Evolutionary conservation across 169 alveolate species (phyloP).

Genomic region (Plasmodium billcollinsi): DNA sequence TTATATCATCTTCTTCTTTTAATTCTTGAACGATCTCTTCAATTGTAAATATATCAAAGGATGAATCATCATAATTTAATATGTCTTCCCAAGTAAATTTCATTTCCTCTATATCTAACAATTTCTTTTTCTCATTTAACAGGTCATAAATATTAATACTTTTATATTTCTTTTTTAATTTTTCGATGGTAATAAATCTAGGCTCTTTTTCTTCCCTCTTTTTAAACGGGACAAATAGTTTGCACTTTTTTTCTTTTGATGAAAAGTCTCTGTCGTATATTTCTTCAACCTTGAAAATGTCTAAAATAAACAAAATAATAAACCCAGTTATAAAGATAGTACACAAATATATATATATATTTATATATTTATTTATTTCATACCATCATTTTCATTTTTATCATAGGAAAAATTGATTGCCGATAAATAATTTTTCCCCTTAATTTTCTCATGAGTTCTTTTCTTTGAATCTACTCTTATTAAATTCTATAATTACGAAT

Average conservation of each 20-base stretch:
- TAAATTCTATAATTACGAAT: constrained; percentile 38
- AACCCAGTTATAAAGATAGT: neutral
- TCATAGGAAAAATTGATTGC: constrained; percentile 50
- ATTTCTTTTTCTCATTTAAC: constrained; percentile 54
- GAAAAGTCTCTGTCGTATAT: constrained; percentile 55
- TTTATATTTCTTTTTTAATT: constrained; percentile 61
- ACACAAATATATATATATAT: constrained; percentile 1
- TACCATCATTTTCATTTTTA: constrained; percentile 44
- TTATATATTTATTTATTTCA: neutral
- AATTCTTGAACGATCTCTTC: constrained; percentile 70
- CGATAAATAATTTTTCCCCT: constrained; percentile 56
- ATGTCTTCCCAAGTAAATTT: constrained; percentile 69
- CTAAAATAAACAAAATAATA: constrained; percentile 1
- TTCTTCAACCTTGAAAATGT: constrained; percentile 57
- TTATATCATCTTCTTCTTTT: constrained; percentile 51
- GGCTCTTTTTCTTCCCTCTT: constrained; percentile 66
- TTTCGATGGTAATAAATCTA: constrained; percentile 73
- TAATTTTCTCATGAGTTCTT: constrained; percentile 18
- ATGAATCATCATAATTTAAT: constrained; percentile 68
- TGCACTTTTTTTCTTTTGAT: constrained; percentile 73
- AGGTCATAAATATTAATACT: constrained; percentile 66
- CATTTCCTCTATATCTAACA: constrained; percentile 48
- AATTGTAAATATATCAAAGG: constrained; percentile 70
- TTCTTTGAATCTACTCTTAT: constrained; percentile 28
- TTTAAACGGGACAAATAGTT: constrained; percentile 65